A percentile compares a stretch with the other conserved stretches of the same genome.
Evolutionary conservation across 352 stramenopile genomes (phyloP).

Genomic region (Phytophthora idaei): DNA sequence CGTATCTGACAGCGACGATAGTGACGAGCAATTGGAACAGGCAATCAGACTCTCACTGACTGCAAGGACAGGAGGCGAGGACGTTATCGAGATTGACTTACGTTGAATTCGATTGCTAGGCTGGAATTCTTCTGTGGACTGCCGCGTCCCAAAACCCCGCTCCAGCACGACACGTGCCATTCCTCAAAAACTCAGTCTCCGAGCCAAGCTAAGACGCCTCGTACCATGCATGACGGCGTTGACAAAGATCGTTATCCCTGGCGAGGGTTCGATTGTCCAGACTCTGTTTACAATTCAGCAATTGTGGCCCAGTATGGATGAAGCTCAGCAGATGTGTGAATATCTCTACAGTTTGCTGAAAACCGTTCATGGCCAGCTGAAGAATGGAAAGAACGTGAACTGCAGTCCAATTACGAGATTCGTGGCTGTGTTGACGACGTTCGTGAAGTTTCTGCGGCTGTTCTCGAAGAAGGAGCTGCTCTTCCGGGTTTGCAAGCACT

Average conservation of each 20-base stretch:
- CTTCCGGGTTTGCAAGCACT: neutral
- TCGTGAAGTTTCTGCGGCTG: neutral
- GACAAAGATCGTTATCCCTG: neutral
- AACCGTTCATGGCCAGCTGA: neutral
- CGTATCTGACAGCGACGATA: constrained; percentile 37
- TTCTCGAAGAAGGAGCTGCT: neutral
- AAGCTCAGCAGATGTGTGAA: neutral
- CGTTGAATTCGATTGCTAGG: neutral
- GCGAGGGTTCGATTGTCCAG: neutral
- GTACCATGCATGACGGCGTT: neutral
- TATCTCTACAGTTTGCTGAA: neutral
- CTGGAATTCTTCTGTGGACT: neutral
- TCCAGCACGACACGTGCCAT: neutral
- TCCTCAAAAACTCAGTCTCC: neutral
- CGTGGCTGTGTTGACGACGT: neutral
- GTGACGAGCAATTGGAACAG: constrained; percentile 16
- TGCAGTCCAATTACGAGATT: neutral
- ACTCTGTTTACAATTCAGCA: neutral
- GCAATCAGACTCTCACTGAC: constrained; percentile 5
- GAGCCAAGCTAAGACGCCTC: too few relatives aligned
- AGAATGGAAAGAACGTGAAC: neutral
- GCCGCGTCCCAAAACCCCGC: neutral
- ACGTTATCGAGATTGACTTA: constrained; percentile 53
- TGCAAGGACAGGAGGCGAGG: constrained; percentile 21
- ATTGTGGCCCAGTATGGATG: neutral